These are phyloP conservation scores for Kluyveromyces sp. DNA, from an alignment of 1,139 yeast species.

Conservation along the genomic window DNA sequence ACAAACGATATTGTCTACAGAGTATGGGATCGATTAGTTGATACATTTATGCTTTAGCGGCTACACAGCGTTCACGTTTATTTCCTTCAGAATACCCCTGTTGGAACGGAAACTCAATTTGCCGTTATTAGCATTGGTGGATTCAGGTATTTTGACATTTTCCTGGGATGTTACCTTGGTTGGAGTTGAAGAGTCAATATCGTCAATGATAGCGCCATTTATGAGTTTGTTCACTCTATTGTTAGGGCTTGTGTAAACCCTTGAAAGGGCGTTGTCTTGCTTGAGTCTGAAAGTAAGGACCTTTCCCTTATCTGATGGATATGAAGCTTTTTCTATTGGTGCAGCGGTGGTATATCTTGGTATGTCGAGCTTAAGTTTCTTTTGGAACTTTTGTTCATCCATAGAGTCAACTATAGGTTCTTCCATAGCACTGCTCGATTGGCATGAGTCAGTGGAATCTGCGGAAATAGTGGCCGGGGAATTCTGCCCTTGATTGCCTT, in stretches of 20 bases:
- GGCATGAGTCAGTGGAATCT: neutral
- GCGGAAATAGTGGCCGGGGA: neutral
- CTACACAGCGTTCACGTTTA: conserved; percentile 8
- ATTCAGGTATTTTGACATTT: neutral
- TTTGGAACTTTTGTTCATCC: conserved; percentile 6
- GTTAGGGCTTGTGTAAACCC: conserved; percentile 28
- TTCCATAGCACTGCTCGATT: neutral
- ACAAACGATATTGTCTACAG: neutral
- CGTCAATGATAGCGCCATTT: conserved; percentile 15
- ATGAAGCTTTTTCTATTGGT: conserved; percentile 1
- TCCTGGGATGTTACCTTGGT: neutral
- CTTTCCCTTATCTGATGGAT: conserved; percentile 24
- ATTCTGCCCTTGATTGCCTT: neutral
- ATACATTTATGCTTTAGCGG: neutral
- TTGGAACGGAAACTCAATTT: conserved; percentile 2
- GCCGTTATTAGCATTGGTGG: neutral
- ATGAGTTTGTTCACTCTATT: conserved; percentile 30
- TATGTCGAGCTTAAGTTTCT: conserved; percentile 2
- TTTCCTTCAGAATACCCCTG: conserved; percentile 8
- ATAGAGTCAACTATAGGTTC: neutral
- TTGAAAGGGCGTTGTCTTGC: conserved; percentile 27
- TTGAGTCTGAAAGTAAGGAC: conserved; percentile 30
- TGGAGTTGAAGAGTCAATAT: neutral
- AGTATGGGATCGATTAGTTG: neutral
- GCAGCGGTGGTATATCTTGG: conserved; percentile 6